Evolutionary conservation across 495 filamentous ascomycete species (phyloP), one percentile per base, ranked within the genome.

Genomic region (Astrothelium macrocarpum): DNA sequence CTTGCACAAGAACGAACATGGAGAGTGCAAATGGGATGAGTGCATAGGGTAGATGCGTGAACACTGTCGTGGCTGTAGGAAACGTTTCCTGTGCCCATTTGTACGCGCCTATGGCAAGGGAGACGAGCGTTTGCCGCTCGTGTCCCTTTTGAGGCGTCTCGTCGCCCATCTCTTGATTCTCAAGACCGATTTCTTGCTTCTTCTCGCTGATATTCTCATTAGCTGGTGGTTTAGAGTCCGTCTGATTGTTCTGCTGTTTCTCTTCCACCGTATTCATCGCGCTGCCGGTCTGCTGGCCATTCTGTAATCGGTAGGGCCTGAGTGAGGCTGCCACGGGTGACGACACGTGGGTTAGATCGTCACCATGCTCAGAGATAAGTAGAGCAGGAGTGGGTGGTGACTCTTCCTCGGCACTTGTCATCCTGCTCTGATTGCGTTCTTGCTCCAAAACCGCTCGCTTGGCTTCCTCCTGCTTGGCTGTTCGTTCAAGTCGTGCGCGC

Each of bases 1-100:
- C 84, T 66, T 88, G 84, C 1, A 87, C 85, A 7, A 88, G 79
- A 32, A 88, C 78, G 64, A 88, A 88, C 84, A 88, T 87, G 62
- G 78, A 72, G 59, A 88, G 79, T 0, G 84, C 80, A 66, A 88
- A 88, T 3, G 85, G 85, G 0, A 88, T 75, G 1, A 87, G 78
- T 0, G 83, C 79, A 42, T 82, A 82, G 2, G 85, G 85, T 31
- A 88, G 74, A 68, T 85, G 83, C 1, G 76, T 69, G 3, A 84
- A 64, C 0, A 88, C 84, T 0, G 83, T 80, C 0, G 82, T 82
- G 29, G 79, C 79, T 0, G 84, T 88, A 16, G 85, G 85, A 62
- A 88, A 88, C 0, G 84, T 87, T 69, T 86, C 83, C 49, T 84
- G 81, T 1, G 71, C 75, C 85, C 85, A 88, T 18, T 70, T 66